Evolutionary conservation across 306 rosid genomes (phyloP).

Genomic region (Cajanus cajan): DNA sequence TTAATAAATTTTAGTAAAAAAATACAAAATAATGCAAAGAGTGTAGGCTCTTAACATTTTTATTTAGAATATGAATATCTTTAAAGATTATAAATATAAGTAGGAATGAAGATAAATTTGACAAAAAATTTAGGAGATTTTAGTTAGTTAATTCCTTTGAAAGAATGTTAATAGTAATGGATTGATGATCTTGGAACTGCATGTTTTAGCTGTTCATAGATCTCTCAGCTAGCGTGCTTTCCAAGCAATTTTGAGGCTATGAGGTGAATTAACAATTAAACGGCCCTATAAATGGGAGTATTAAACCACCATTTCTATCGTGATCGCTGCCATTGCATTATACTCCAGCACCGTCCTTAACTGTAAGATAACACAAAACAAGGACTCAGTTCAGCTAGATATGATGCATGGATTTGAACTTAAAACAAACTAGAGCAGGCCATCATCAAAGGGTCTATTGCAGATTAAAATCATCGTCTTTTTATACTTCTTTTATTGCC

Average conservation of each 20-base stretch:
- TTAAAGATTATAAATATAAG: neutral
- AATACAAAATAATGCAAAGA: neutral
- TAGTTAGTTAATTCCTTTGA: neutral
- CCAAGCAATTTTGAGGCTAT: neutral
- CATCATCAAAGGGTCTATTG: constrained; percentile 18
- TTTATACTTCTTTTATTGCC: neutral
- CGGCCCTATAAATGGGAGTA: neutral
- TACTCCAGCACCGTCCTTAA: neutral
- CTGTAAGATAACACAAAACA: neutral
- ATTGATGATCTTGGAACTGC: neutral
- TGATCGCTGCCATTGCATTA: neutral
- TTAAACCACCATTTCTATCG: neutral
- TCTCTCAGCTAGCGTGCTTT: neutral
- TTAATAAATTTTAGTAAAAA: no score
- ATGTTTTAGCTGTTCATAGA: neutral
- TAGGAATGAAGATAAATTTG: neutral
- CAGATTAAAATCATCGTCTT: constrained; percentile 15
- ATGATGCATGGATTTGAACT: neutral
- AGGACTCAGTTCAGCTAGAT: neutral
- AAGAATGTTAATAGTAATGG: neutral
- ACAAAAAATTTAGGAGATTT: neutral
- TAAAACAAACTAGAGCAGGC: constrained; percentile 2
- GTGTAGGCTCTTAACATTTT: neutral
- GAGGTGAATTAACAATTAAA: neutral
- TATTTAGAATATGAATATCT: no score